Evolutionary conservation across 2,329 filamentous ascomycete genomes (phyloP).

Genomic region (Simplicillium aogashimaense): DNA sequence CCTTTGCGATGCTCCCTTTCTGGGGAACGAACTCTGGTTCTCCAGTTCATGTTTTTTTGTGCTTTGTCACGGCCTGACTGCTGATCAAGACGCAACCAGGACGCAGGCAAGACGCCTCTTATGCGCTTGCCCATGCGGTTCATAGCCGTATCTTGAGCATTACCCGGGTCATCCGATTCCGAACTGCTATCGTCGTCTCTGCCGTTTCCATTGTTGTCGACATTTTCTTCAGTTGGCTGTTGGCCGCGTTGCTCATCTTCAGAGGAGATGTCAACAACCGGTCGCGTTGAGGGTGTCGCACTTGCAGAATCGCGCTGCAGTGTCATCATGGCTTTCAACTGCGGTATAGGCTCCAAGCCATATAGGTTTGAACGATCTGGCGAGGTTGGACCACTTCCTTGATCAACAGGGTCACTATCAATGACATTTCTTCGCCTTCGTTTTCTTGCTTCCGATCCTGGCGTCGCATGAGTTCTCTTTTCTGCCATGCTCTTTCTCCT

Average conservation of each 20-base stretch:
- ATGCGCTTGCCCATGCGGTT: slow-evolving; percentile 35
- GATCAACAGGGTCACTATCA: slow-evolving; percentile 19
- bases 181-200: slow-evolving; percentile 3
- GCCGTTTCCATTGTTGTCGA: neutral
- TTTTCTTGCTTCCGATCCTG: slow-evolving; percentile 18
- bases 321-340: too few relatives aligned
- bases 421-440: slow-evolving; percentile 18
- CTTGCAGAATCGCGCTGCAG: too few relatives aligned
- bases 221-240: neutral
- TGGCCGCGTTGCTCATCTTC: neutral
- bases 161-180: slow-evolving; percentile 21
- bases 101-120: slow-evolving; percentile 55
- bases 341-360: too few relatives aligned
- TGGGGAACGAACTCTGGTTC: slow-evolving; percentile 20
- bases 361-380: too few relatives aligned
- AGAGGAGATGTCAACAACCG: neutral
- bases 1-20: slow-evolving; percentile 33
- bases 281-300: too few relatives aligned
- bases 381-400: neutral
- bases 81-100: slow-evolving; percentile 53
- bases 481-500: slow-evolving; percentile 7
- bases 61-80: slow-evolving; percentile 23
- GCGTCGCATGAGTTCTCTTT: slow-evolving; percentile 15
- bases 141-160: slow-evolving; percentile 28
- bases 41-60: slow-evolving; percentile 16